Evolutionary conservation across 176 grass and related monocot species (phyloP), one percentile per base, ranked within the genome.

Genomic region (Tillandsia leiboldiana): DNA sequence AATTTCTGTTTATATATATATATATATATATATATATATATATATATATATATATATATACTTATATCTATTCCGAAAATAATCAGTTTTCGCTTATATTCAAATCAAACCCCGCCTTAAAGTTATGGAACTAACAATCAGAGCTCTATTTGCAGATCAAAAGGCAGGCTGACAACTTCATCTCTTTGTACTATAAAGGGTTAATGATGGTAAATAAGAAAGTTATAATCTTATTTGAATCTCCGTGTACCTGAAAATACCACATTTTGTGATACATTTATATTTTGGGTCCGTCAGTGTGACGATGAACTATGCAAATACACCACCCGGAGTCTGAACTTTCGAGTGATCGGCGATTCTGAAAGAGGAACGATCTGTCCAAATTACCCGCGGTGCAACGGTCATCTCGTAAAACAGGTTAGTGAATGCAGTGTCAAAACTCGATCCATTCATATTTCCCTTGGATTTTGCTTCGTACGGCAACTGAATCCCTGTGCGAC

Each of bases 131-230:
- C 48, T 78, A 61, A 61, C 56, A 61, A 23, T 14, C 14, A 59
- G 28, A 69, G 47, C 24, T 64, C 20, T 28, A 77, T 70, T 50
- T 73, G 72, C 74, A 99, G 90, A 84, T 94, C 54, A 99, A 99
- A 85, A 90, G 95, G 54, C 95, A 90, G 70, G 90, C 82, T 80
- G 95, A 99, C 73, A 86, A 73, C 87, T 94, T 94, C 70, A 90
- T 90, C 56, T 86, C 56, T 33, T 72, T 74, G 8, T 99, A 94
- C 77, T 99, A 99, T 52, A 90, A 94, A 84, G 82, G 89, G 68
- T 63, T 88, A 71, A 82, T 88, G 80, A 83, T 82, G 87, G 95
- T 99, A 88, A 83, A 68, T 12, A 57, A 47, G 48, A 61, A 1
- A 81, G 68, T 78, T 29, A 48, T 33, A 53, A 17, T 20, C 51